Base-by-base conservation (phyloP, 371 early-diverging fungal genomes). In the Funneliformis caledonium region DNA sequence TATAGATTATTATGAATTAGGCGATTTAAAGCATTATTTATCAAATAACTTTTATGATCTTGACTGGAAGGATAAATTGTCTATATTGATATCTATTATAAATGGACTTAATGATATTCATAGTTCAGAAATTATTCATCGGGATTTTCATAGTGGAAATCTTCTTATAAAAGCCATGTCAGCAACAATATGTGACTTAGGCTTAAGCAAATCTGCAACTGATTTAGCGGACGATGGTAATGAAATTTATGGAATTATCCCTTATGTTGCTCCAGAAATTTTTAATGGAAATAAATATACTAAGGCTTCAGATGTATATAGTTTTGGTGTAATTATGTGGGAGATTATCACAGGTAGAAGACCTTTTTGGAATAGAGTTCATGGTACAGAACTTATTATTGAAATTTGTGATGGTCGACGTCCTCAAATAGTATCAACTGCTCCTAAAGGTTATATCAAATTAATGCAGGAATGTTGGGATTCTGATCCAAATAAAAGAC, bases 201-300 rank as follows among this genome's bases (percentile, higher is more conserved):
- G 47, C 2, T 37, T 37, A 37, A 37, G 37, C 37, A 37, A 37
- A 37, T 37, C 37, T 37, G 37, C 37, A 37, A 37, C 37, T 3
- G 37, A 37, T 37, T 37, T 37, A 37, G 37, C 37, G 37, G 37
- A 56, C 19, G 9, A 43, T 19, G 11, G 37, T 14, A 11, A 14
- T 9, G 45, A 22, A 70, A 22, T 45, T 14, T 70, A 14, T 70
- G 70, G 70, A 1, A 8, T 70, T 9, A n/a, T 70, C 2, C 70
- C 70, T 37, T 70, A 70, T 22, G 43, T 70, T 12, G 70, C 70
- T 47, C 70, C 70, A 14, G 70, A 70, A 43, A 43, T 70, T 2
- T 42, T 70, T 9, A 22, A 8, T n/a, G 70, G 70, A 12, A 37
- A 45, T 19, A 33, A 8, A 67, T 67, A 67, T 31, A 37, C 70